Base-by-base conservation (phyloP, 2,329 filamentous ascomycete genomes). In the Aaosphaeria pasadenensis region DNA sequence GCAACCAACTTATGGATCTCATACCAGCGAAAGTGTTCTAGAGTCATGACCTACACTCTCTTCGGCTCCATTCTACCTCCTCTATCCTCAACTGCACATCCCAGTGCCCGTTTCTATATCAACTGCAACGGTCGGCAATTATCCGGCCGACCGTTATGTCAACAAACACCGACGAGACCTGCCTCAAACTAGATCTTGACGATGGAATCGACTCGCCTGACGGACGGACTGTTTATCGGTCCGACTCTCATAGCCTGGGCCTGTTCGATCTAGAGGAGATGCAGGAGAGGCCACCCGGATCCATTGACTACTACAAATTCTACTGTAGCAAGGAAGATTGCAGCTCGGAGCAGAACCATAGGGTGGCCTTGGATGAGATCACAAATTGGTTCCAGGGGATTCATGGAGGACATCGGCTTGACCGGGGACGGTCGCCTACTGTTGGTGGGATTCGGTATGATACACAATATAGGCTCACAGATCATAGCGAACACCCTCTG, bases 31-130 rank as follows among this genome's bases (percentile, higher is more conserved):
- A 24, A 24, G 3, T 24, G 17, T 24, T 24, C 17, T 24, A 24
- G 17, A 24, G 17, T 24, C 17, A 24, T 24, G 17, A 24, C 17
- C 17, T 24, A 36, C 33, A 9, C 7, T 9, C n/a, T 36, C 33
- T 36, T 9, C 33, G 9, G 33, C 33, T 36, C 7, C 59, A 9
- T 30, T 63, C 7, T 49, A 55, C 5, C 39, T 64, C 60, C 5
- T 7, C 49, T 9, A 44, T 54, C 9, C 55, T 49, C 6, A 42
- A 49, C 1, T 50, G 53, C 1, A 55, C 49, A 30, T 53, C 50
- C 7, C 44, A 44, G 11, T 46, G 43, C 36, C 30, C 59, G 6
- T 52, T 55, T 4, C 24, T 59, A 3, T 52, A 48, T 11, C 47
- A 50, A 29, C 54, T 54, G 28, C 47, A 43, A 39, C 51, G 30